Evolutionary conservation across 192 early-diverging fungal genomes (phyloP).

Genomic region (Coemansia sp.): DNA sequence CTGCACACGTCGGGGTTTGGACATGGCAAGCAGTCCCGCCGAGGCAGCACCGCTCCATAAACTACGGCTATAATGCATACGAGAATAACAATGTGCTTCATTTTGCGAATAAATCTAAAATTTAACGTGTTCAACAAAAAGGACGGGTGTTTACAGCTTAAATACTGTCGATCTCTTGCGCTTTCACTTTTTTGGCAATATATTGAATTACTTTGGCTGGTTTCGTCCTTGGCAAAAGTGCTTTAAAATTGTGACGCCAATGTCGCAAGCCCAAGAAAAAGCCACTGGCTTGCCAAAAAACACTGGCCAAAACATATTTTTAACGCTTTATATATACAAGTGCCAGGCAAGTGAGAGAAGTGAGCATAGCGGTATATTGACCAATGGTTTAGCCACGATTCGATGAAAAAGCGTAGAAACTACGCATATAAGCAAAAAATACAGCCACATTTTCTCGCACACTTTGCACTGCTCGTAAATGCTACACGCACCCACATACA

Average conservation of each 20-base stretch:
- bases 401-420: neutral
- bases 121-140: neutral
- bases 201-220: neutral
- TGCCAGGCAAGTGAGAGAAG: neutral
- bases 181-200: neutral
- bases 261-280: neutral
- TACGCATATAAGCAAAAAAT: neutral
- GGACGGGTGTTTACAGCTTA: neutral
- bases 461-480: neutral
- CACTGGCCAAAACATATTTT: neutral
- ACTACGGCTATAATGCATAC: neutral
- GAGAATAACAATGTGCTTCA: neutral
- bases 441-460: neutral
- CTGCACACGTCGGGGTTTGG: constrained; percentile 32
- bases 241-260: neutral
- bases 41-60: constrained; percentile 12
- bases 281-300: neutral
- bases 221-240: too few relatives aligned
- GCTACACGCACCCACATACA: neutral
- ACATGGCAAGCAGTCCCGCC: constrained; percentile 39
- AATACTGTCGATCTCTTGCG: neutral
- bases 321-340: neutral
- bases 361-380: constrained; percentile 13
- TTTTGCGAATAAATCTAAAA: neutral
- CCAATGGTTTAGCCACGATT: constrained; percentile 17